These are phyloP conservation scores for Fraxinus angustifolia DNA, from an alignment of 305 asterid species.

Conservation along the genomic window DNA sequence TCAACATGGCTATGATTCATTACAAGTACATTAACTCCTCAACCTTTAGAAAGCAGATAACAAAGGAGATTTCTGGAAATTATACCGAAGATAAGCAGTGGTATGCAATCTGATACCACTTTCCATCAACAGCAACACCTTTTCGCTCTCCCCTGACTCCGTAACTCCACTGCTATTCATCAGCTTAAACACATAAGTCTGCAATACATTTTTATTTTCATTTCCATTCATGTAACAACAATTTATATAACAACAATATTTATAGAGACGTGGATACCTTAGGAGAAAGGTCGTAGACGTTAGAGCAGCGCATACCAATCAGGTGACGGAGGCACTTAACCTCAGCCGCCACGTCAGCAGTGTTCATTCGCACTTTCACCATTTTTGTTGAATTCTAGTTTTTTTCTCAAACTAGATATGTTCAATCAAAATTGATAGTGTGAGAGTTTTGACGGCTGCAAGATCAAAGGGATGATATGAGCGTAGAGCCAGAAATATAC, in stretches of 20 bases:
- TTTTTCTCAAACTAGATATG: not conserved
- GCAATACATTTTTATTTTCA: constrained; percentile 21
- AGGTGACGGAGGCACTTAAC: constrained; percentile 89
- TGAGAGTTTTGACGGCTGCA: not conserved
- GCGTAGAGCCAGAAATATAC: not conserved
- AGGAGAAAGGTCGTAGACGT: constrained; percentile 88
- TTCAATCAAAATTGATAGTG: not conserved
- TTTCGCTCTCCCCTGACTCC: constrained; percentile 96
- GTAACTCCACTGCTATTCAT: constrained; percentile 95
- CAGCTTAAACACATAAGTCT: constrained; percentile 96
- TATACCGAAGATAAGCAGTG: constrained; percentile 84
- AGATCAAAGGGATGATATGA: not conserved
- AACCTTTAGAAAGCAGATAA: not conserved
- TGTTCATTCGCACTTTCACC: constrained; percentile 99
- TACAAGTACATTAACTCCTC: not conserved
- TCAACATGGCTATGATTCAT: not conserved
- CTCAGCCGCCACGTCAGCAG: constrained; percentile 99
- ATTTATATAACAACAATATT: not conserved
- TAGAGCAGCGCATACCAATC: constrained; percentile 98
- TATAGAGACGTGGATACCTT: constrained; percentile 40
- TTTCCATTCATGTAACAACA: not conserved
- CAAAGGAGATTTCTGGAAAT: not conserved
- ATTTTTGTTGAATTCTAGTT: constrained; percentile 25
- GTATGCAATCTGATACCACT: constrained; percentile 94
- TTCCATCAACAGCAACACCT: constrained; percentile 87